Evolutionary conservation across 192 early-diverging fungal species (phyloP).

Genomic region (Dispira parvispora): DNA sequence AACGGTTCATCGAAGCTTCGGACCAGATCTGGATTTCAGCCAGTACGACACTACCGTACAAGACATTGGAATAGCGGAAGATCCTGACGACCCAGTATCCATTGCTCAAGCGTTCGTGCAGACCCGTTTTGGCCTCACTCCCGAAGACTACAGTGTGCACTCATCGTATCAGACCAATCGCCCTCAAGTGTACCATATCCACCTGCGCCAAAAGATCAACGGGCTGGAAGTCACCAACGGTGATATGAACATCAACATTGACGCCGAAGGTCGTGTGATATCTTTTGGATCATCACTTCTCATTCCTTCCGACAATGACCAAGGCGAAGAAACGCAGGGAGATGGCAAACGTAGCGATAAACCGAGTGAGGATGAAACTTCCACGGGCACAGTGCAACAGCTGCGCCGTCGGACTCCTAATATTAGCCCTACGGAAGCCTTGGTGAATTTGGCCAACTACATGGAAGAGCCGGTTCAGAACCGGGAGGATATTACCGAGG

Average conservation of each 20-base stretch:
- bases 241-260: slow-evolving; percentile 41
- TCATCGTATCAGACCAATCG: not conserved
- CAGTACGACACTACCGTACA: not conserved
- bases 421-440: not conserved
- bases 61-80: not conserved
- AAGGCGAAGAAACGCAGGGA: too few relatives aligned
- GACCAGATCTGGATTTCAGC: not conserved
- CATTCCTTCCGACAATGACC: too few relatives aligned
- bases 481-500: not conserved
- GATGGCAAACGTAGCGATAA: not conserved
- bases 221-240: slow-evolving; percentile 41
- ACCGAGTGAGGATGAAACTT: not conserved
- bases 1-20: not conserved
- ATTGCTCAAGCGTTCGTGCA: not conserved
- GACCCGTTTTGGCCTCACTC: not conserved
- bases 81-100: not conserved
- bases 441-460: not conserved
- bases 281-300: slow-evolving; percentile 26
- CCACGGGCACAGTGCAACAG: too few relatives aligned
- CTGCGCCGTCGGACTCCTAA: not conserved
- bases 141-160: not conserved
- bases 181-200: slow-evolving; percentile 25
- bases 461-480: not conserved
- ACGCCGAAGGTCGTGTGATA: slow-evolving; percentile 19
- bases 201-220: slow-evolving; percentile 34